Evolutionary conservation across 805 yeast genomes (phyloP).

Genomic region (Maudiozyma barnettii): DNA sequence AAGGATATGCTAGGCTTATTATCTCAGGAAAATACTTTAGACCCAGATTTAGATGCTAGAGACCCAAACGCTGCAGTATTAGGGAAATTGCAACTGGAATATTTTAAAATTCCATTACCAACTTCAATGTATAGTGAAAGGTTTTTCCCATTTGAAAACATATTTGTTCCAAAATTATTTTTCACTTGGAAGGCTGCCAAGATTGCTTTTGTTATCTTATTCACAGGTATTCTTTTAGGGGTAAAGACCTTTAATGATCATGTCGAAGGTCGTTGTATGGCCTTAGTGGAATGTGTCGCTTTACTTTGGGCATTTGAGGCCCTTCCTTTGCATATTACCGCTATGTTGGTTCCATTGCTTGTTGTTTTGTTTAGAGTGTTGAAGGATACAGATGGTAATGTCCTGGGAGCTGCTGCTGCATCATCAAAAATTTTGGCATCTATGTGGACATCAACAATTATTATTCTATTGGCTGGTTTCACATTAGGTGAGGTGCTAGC

Average conservation of each 20-base stretch:
- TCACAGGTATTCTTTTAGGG: conserved; percentile 46
- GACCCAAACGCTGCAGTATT: conserved; percentile 16
- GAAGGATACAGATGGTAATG: conserved; percentile 41
- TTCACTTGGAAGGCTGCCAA: conserved; percentile 41
- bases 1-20: conserved; percentile 82
- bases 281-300: conserved; percentile 53
- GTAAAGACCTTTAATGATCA: conserved; percentile 54
- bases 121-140: not conserved
- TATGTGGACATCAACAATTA: conserved; percentile 93
- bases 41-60: conserved; percentile 15
- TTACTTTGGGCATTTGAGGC: conserved; percentile 94
- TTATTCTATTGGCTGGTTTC: conserved; percentile 85
- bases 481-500: conserved; percentile 89
- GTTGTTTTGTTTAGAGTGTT: conserved; percentile 62
- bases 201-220: conserved; percentile 37
- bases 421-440: conserved; percentile 56
- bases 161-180: conserved; percentile 40
- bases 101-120: conserved; percentile 27
- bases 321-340: conserved; percentile 86
- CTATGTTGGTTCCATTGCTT: conserved; percentile 71
- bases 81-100: conserved; percentile 29
- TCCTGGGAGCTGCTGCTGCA: conserved; percentile 58
- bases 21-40: conserved; percentile 36
- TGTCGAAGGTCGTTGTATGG: conserved; percentile 55
- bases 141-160: conserved; percentile 9